Evolutionary conservation across 441 rosid species (phyloP).

Genomic region (Pelargonium myrrhifolium): DNA sequence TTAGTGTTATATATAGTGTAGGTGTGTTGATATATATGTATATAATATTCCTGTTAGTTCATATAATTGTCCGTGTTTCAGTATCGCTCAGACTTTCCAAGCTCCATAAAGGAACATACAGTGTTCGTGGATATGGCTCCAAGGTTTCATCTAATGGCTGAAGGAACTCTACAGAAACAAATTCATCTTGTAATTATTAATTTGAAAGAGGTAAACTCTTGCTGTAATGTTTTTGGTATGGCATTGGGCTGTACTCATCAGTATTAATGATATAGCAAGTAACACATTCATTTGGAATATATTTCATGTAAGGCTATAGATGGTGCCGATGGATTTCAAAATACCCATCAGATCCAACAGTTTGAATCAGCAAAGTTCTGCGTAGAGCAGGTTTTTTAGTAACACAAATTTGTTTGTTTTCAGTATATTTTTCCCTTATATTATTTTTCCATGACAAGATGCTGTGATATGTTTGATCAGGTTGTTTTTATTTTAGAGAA

Average conservation of each 20-base stretch:
- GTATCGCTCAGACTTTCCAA: slow-evolving; percentile 87
- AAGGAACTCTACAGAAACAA: slow-evolving; percentile 76
- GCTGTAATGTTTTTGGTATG: background rate
- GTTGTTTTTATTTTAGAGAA: slow-evolving; percentile 86
- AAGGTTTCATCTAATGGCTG: slow-evolving; percentile 70
- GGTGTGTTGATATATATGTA: too few species aligned
- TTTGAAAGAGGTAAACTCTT: slow-evolving; percentile 58
- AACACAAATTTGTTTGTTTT: background rate
- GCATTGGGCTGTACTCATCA: background rate
- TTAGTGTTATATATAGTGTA: background rate
- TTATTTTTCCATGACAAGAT: slow-evolving; percentile 12
- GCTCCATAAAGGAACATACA: slow-evolving; percentile 68
- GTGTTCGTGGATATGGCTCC: slow-evolving; percentile 91
- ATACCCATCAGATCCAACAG: slow-evolving; percentile 76
- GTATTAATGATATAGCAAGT: background rate
- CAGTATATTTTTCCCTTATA: slow-evolving; percentile 4
- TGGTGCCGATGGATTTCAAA: slow-evolving; percentile 90
- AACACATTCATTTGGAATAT: slow-evolving; percentile 1
- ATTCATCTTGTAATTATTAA: slow-evolving; percentile 61
- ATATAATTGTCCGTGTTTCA: slow-evolving; percentile 28
- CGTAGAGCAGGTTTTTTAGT: slow-evolving; percentile 58
- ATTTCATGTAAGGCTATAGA: slow-evolving; percentile 57
- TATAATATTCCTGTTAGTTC: background rate
- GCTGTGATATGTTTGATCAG: slow-evolving; percentile 31
- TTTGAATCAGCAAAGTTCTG: slow-evolving; percentile 86